phyloP scores from a whole-genome alignment of 1,284 basidiomycete species.

The Sanghuangporus weigelae region DNA sequence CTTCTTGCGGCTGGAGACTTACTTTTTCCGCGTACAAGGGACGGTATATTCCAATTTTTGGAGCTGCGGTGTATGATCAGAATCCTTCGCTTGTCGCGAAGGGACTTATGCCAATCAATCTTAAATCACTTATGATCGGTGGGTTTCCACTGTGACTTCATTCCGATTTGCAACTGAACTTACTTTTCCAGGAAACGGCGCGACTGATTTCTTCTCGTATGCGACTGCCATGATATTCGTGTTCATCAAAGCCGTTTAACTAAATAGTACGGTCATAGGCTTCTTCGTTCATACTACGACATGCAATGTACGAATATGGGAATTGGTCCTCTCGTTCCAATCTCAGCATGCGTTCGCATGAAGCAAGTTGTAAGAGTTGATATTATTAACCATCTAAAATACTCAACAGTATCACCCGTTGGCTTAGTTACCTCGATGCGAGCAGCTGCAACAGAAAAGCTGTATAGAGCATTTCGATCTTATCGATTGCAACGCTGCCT shows the following conservation, averaged over 20 bases:
- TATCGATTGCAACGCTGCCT: constrained; percentile 23
- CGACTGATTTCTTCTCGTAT: constrained; percentile 39
- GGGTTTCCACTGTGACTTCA: constrained; percentile 12
- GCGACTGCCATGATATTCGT: constrained; percentile 18
- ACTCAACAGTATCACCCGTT: not conserved
- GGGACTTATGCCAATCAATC: constrained; percentile 69
- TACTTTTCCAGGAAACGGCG: constrained; percentile 46
- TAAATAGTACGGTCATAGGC: not conserved
- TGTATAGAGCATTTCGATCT: constrained; percentile 25
- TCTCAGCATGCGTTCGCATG: constrained; percentile 37
- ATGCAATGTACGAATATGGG: constrained; percentile 4
- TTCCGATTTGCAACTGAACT: not conserved
- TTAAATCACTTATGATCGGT: constrained; percentile 80
- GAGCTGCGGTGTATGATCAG: constrained; percentile 74
- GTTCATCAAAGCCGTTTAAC: not conserved
- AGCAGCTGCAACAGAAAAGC: constrained; percentile 36
- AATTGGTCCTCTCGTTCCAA: not conserved
- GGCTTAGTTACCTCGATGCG: constrained; percentile 40
- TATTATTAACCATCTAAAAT: not conserved
- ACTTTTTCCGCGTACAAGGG: constrained; percentile 40
- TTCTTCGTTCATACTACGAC: constrained; percentile 13
- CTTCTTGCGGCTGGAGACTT: not conserved
- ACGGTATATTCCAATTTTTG: constrained; percentile 81
- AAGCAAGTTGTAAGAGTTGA: constrained; percentile 37
- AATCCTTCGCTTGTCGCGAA: constrained; percentile 56